Percentiles rank a stretch among this genome's conserved stretches.
These are phyloP conservation scores for Ceratocystis colombiana DNA, from an alignment of 2,329 filamentous ascomycete species.

Conservation along the genomic window DNA sequence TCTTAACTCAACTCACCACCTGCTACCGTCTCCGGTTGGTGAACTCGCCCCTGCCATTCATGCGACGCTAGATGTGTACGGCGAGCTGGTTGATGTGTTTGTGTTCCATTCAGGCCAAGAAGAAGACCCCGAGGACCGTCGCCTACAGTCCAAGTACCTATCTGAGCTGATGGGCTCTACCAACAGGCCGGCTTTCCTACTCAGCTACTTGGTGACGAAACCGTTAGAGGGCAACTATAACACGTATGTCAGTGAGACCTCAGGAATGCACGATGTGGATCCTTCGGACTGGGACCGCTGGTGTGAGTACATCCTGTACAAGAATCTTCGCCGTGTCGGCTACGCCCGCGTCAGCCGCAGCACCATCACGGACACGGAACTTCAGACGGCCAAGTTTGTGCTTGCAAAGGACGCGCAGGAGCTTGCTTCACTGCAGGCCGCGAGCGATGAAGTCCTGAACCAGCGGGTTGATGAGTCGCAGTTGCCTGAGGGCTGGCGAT, in stretches of 20 bases:
- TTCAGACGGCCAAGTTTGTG: conserved; percentile 93
- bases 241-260: conserved; percentile 75
- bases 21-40: conserved; percentile 84
- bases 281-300: conserved; percentile 88
- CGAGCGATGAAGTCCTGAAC: conserved; percentile 46
- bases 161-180: conserved; percentile 78
- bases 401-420: conserved; percentile 58
- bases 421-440: conserved; percentile 36
- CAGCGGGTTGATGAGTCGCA: conserved; percentile 56
- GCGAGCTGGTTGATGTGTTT: conserved; percentile 79
- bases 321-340: conserved; percentile 70
- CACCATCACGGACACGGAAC: conserved; percentile 92
- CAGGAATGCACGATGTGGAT: conserved; percentile 93
- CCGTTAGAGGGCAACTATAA: conserved; percentile 93
- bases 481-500: conserved; percentile 66
- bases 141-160: conserved; percentile 77
- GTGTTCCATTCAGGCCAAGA: conserved; percentile 99
- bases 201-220: conserved; percentile 87
- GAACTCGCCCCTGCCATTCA: conserved; percentile 94
- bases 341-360: conserved; percentile 82
- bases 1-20: conserved; percentile 89
- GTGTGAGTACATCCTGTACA: conserved; percentile 98
- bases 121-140: conserved; percentile 84
- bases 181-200: conserved; percentile 67
- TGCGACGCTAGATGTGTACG: conserved; percentile 90